Evolutionary conservation across 2,329 filamentous ascomycete genomes (phyloP), one percentile per base, ranked within the genome.

Genomic region (Zasmidium angulare): DNA sequence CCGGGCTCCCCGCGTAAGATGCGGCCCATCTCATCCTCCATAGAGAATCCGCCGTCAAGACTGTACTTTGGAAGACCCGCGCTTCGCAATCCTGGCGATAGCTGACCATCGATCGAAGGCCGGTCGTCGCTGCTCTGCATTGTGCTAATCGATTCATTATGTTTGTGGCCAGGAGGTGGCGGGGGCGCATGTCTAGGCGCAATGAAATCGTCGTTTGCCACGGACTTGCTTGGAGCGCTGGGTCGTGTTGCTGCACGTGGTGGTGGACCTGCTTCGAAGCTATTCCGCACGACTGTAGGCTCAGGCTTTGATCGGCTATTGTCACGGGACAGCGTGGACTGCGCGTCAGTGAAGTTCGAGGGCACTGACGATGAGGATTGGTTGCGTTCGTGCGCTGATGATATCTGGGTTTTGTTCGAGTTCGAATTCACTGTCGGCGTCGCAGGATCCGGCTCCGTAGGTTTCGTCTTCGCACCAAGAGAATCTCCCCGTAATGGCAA

Each of bases 11-110:
- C 87, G 46, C 87, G 89, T 60, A 96, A 81, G 59, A 97, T 93
- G 58, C 93, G 88, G 55, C 90, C 89, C 86, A 97, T 91, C 72
- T 98, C 95, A 74, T 97, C 93, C 65, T 98, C 93, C 88, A 96
- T 87, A 60, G 89, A 95, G 71, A 97, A 95, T 65, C 96, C 92
- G 56, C 88, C 91, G 54, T 90, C 91, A 47, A 85, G 83, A 74
- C 89, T 96, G 62, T 85, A 78, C 40, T 78, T 77, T 12, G 79
- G 79, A 51, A 78, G 65, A 51, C 68, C 68, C 55, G 71, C 66
- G 54, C 69, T 72, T 24, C 63, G 69, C 54, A 70, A 53, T 19
- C 65, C 66, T 21, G 68, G 68, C 9, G 71, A 72, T 11, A 67
- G 61, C 43, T 67, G 71, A 11, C 56, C 65, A 47, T 72, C 71